Evolutionary conservation across 2,329 filamentous ascomycete genomes (phyloP).

Genomic region (Rhytidhysteron rufulum): DNA sequence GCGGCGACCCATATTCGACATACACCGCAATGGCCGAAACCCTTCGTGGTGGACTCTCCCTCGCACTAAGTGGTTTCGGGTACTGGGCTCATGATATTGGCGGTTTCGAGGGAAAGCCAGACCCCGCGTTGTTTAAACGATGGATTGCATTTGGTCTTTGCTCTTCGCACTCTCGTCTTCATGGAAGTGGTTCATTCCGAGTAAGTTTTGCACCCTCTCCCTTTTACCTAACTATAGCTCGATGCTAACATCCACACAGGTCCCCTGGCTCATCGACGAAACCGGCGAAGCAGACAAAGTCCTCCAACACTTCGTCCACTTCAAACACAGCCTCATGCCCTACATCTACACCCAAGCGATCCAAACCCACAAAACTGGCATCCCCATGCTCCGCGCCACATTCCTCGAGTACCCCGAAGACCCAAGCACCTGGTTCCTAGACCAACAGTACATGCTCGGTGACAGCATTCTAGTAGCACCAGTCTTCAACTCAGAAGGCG

Average conservation of each 20-base stretch:
- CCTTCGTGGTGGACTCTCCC: conserved; percentile 9
- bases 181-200: conserved; percentile 44
- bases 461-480: conserved; percentile 32
- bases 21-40: conserved; percentile 13
- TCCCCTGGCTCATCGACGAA: conserved; percentile 34
- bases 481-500: conserved; percentile 22
- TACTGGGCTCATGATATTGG: conserved; percentile 13
- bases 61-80: conserved; percentile 11
- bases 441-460: conserved; percentile 33
- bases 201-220: conserved; percentile 31
- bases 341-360: conserved; percentile 32
- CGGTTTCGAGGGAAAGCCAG: conserved; percentile 11
- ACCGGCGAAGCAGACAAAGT: conserved; percentile 22
- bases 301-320: conserved; percentile 27
- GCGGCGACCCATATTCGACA: conserved; percentile 10
- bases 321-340: conserved; percentile 30
- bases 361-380: conserved; percentile 21
- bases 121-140: conserved; percentile 12
- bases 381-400: conserved; percentile 33
- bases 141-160: conserved; percentile 13
- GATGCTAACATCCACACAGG: conserved; percentile 33
- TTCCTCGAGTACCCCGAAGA: conserved; percentile 31
- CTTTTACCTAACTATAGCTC: too few relatives aligned
- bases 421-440: conserved; percentile 15
- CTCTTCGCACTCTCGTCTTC: conserved; percentile 26